These are phyloP conservation scores for Eremothecium cymbalariae DNA, from an alignment of 1,139 yeast species.

Conservation along the genomic window DNA sequence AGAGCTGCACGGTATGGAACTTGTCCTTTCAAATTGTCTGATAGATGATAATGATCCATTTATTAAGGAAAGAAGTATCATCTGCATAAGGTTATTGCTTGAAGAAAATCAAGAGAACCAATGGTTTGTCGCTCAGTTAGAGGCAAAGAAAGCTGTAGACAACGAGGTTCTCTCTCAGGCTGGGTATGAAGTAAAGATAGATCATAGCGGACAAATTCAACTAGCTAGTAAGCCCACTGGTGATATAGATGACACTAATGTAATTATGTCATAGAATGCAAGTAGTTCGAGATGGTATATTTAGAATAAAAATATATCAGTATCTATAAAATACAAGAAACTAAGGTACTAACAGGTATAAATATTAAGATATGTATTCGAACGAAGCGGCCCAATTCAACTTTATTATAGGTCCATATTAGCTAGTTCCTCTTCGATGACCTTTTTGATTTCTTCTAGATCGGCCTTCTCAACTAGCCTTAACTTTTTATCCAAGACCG, in stretches of 20 bases:
- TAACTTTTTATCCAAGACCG: conserved; percentile 67
- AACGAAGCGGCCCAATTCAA: too few relatives aligned
- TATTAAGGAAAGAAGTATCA: conserved; percentile 75
- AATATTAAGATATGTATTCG: too few relatives aligned
- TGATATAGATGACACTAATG: neutral
- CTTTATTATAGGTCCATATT: conserved; percentile 37
- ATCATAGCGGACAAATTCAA: conserved; percentile 43
- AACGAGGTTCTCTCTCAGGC: conserved; percentile 45
- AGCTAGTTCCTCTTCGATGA: conserved; percentile 60
- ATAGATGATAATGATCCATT: conserved; percentile 85
- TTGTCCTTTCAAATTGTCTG: conserved; percentile 71
- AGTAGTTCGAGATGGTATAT: neutral
- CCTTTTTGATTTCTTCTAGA: conserved; percentile 60
- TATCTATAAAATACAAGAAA: neutral
- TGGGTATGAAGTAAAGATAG: conserved; percentile 52
- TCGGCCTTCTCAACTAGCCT: conserved; percentile 67
- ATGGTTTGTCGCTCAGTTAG: conserved; percentile 56
- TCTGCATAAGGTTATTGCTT: conserved; percentile 64
- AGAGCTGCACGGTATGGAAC: conserved; percentile 56
- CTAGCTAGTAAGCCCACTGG: conserved; percentile 16
- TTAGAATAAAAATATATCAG: neutral
- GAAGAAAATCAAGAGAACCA: conserved; percentile 63
- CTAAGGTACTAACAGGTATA: conserved; percentile 3
- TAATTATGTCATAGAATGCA: too few relatives aligned
- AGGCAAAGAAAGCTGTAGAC: conserved; percentile 46